phyloP scores from a whole-genome alignment of 1,139 yeast genomes.

The Suhomyces coccinellae region DNA sequence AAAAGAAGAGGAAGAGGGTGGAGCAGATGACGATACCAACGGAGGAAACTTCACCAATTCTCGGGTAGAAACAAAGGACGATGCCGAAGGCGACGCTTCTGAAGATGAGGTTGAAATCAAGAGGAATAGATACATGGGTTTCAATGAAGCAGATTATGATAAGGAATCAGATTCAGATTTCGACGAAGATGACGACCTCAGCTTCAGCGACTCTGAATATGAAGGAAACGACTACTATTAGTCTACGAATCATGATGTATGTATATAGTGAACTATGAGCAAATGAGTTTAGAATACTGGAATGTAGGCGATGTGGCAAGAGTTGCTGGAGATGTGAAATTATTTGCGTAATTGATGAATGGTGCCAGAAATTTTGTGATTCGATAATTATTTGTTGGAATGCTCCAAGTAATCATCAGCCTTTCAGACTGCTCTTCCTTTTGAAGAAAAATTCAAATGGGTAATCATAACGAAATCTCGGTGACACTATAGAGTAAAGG shows the following conservation, averaged over 20 bases:
- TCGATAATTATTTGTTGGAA: too few relatives aligned
- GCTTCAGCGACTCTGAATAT: conserved; percentile 34
- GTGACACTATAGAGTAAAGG: too few relatives aligned
- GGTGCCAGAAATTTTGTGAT: background rate
- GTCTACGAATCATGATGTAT: conserved; percentile 2
- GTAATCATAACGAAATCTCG: too few relatives aligned
- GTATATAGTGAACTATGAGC: conserved; percentile 3
- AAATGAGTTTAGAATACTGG: background rate
- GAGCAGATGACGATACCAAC: conserved; percentile 14
- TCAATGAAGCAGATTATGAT: conserved; percentile 51
- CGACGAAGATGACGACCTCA: conserved; percentile 29
- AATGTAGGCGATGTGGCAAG: background rate
- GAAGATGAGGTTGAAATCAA: conserved; percentile 48
- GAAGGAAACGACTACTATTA: conserved; percentile 48
- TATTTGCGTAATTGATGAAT: background rate
- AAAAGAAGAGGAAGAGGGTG: conserved; percentile 38
- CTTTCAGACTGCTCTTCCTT: too few relatives aligned
- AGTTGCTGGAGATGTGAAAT: too few relatives aligned
- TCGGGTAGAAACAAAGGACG: conserved; percentile 23
- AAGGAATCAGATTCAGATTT: conserved; percentile 38
- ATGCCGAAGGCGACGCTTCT: conserved; percentile 26
- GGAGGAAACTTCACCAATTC: conserved; percentile 20
- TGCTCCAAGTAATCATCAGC: too few relatives aligned
- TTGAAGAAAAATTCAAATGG: too few relatives aligned
- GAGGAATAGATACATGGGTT: conserved; percentile 45